Evolutionary conservation across 2,329 filamentous ascomycete species (phyloP).

Genomic region (Hysterium pulicare): DNA sequence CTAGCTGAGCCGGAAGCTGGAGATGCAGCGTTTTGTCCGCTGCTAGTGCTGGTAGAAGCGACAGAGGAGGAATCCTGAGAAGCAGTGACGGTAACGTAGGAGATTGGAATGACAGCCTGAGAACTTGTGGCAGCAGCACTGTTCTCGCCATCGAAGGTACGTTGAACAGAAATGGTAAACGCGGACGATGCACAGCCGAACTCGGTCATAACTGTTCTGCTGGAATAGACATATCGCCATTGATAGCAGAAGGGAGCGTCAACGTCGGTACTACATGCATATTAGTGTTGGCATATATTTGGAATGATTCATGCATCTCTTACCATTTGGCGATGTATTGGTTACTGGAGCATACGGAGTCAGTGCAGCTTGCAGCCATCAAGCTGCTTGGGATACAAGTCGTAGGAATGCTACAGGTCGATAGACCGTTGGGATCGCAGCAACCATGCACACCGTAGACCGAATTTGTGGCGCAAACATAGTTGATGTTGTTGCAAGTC

Average conservation of each 20-base stretch:
- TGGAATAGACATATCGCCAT: slow-evolving; percentile 24
- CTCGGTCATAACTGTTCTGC: slow-evolving; percentile 24
- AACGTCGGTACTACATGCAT: slow-evolving; percentile 12
- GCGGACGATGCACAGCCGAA: slow-evolving; percentile 23
- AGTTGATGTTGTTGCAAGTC: slow-evolving; percentile 23
- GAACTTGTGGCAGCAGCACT: slow-evolving; percentile 1
- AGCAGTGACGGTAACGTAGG: background rate
- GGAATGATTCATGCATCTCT: no score
- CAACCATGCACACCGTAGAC: slow-evolving; percentile 31
- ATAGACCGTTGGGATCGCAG: slow-evolving; percentile 21
- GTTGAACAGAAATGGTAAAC: slow-evolving; percentile 7
- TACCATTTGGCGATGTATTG: slow-evolving; percentile 27
- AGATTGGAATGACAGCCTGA: background rate
- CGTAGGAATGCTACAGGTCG: slow-evolving; percentile 26
- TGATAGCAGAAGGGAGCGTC: slow-evolving; percentile 24
- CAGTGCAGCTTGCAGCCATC: slow-evolving; percentile 25
- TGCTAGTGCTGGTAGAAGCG: background rate
- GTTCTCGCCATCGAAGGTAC: slow-evolving; percentile 6
- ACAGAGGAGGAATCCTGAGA: background rate
- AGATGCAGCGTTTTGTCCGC: background rate
- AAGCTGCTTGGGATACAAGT: slow-evolving; percentile 26
- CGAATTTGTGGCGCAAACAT: slow-evolving; percentile 33
- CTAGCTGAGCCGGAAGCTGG: background rate
- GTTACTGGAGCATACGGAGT: slow-evolving; percentile 21
- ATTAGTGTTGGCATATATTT: slow-evolving; percentile 3